These are phyloP conservation scores for Speleostelium caveatum DNA, from an alignment of 78 protist genomes.

Conservation along the genomic window DNA sequence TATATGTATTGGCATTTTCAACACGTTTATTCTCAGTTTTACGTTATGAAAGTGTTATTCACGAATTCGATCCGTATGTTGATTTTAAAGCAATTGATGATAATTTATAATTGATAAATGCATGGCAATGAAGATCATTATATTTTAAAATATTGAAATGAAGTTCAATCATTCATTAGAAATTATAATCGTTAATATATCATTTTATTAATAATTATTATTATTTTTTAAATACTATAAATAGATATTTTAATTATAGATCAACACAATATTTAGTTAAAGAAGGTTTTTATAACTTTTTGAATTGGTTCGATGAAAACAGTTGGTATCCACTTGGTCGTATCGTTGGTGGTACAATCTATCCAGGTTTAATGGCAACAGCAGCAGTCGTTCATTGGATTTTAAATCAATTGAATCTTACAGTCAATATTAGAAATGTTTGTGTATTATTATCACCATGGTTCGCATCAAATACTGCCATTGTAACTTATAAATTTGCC, in stretches of 20 bases:
- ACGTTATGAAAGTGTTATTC: slow-evolving; percentile 96
- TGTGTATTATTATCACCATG: slow-evolving; percentile 98
- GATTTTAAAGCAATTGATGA: neutral
- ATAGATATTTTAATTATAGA: slow-evolving; percentile 94
- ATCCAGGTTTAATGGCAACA: slow-evolving; percentile 98
- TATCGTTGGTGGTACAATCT: slow-evolving; percentile 98
- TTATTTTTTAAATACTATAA: too few species aligned
- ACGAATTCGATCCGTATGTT: slow-evolving; percentile 94
- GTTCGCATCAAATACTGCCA: slow-evolving; percentile 91
- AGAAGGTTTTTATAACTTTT: slow-evolving; percentile 93
- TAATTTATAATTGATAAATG: too few species aligned
- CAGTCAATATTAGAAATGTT: slow-evolving; percentile 93
- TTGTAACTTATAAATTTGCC: slow-evolving; percentile 87
- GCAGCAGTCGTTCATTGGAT: slow-evolving; percentile 90
- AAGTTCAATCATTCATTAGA: neutral
- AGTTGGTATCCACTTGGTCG: slow-evolving; percentile 99
- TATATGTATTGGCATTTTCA: slow-evolving; percentile 92
- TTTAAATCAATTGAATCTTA: slow-evolving; percentile 83
- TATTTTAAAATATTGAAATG: too few species aligned
- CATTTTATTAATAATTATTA: neutral
- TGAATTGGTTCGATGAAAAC: slow-evolving; percentile 97
- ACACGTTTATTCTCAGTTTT: slow-evolving; percentile 95
- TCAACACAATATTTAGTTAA: slow-evolving; percentile 94
- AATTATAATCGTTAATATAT: too few species aligned
- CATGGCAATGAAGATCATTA: too few species aligned